Evolutionary conservation across 169 alveolate species (phyloP).

Genomic region (Cryptosporidium sp.): DNA sequence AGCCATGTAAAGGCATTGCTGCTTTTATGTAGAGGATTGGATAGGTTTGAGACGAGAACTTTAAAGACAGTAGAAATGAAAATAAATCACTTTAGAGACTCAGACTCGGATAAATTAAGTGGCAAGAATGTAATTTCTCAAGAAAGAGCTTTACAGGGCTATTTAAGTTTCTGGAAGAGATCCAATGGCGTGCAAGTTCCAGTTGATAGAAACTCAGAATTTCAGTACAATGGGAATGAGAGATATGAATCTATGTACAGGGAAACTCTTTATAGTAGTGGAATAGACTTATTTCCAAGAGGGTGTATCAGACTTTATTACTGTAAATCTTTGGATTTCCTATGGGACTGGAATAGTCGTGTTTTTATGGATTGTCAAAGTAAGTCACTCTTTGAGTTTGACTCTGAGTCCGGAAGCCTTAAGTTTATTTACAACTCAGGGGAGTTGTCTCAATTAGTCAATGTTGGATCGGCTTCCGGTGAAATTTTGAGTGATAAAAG

Average conservation of each 20-base stretch:
- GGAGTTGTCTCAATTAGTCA: background rate
- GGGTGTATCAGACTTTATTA: background rate
- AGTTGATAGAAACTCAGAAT: conserved; percentile 18
- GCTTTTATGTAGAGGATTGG: background rate
- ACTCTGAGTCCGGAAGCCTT: conserved; percentile 5
- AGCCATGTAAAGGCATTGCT: conserved; percentile 45
- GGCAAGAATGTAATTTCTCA: background rate
- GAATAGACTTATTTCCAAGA: background rate
- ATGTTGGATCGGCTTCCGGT: background rate
- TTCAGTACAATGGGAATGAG: background rate
- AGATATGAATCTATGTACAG: background rate
- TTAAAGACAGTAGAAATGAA: background rate
- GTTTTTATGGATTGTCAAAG: conserved; percentile 24
- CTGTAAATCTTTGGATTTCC: background rate
- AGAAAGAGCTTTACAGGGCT: background rate
- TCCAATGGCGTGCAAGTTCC: background rate
- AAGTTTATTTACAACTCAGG: background rate
- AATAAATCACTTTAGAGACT: background rate
- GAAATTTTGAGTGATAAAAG: background rate
- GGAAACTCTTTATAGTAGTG: background rate
- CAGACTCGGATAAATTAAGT: background rate
- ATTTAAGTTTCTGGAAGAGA: conserved; percentile 45
- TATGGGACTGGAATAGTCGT: conserved; percentile 61
- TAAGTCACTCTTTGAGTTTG: conserved; percentile 31
- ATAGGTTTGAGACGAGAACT: conserved; percentile 31